Evolutionary conservation across 1,284 basidiomycete genomes (phyloP), one percentile per base, ranked within the genome.

Genomic region (Cryptococcus jaspeensis): DNA sequence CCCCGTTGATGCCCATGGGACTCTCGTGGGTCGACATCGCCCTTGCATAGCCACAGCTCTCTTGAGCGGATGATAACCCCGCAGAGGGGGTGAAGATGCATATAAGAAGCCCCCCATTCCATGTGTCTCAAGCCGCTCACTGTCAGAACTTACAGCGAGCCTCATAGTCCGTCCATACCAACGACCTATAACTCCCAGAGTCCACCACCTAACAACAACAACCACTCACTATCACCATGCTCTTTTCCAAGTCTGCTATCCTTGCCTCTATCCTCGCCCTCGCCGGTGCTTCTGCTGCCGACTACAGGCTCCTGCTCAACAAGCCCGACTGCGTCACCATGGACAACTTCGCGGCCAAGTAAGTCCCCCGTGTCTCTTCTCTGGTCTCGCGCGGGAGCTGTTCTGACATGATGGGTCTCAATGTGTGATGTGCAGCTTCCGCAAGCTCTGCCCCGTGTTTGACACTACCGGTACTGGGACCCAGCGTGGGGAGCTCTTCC

Each of bases 361-460:
- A 16, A 50, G 52, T 42, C 20, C 44, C 18, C 12, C 37, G 20
- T 47, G 35, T 18, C 22, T n/a, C 41, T 52, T 45, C 5, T 15
- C 16, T 18, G n/a, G 16, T 15, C 22, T 12, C 51, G 16, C 41
- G 12, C 32, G 3, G 13, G 13, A 11, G 23, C 3, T 3, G 46
- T 23, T 42, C 13, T 9, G 9, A 22, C 39, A 22, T 25, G 11
- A 46, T 15, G 36, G 5, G 5, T 6, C 20, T 40, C 22, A 15
- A 35, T 6, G 5, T 13, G 13, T 41, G 6, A 18, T 5, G 5
- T 22, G 11, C 25, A 59, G 57, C 25, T 59, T 59, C 42, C 38
- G 43, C 9, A 53, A 28, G 5, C 57, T 54, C n/a, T 59, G 57
- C 49, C 57, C 57, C 12, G 36, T 59, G 18, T 59, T 47, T 47